Percentiles rank a stretch among this genome's conserved stretches.
phyloP scores from a whole-genome alignment of 2,329 filamentous ascomycete genomes.

The Monilinia fructicola region DNA sequence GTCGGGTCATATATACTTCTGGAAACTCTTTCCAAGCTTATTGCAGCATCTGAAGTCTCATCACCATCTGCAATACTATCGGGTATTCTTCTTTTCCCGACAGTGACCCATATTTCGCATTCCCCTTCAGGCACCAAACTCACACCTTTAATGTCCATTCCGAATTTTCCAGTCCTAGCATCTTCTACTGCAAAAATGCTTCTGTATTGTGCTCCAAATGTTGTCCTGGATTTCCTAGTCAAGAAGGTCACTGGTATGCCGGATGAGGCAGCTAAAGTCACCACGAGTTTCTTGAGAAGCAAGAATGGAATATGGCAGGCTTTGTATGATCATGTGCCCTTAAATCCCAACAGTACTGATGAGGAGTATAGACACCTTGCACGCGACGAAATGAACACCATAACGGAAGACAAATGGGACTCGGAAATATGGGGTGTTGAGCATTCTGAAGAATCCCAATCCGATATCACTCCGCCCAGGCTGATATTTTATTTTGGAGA shows the following conservation, averaged over 20 bases:
- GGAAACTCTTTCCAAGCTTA: slow-evolving; percentile 57
- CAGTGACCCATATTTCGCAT: slow-evolving; percentile 67
- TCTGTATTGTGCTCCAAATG: slow-evolving; percentile 46
- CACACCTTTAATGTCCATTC: slow-evolving; percentile 44
- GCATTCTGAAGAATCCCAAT: slow-evolving; percentile 34
- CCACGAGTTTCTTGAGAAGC: slow-evolving; percentile 55
- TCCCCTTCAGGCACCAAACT: slow-evolving; percentile 60
- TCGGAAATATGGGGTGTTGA: slow-evolving; percentile 57
- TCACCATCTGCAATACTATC: slow-evolving; percentile 34
- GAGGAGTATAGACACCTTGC: slow-evolving; percentile 47
- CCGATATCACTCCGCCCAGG: slow-evolving; percentile 42
- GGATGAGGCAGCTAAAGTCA: slow-evolving; percentile 49
- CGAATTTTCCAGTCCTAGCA: slow-evolving; percentile 34
- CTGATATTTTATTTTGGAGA: slow-evolving; percentile 61
- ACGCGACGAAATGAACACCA: slow-evolving; percentile 58
- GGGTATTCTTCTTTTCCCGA: slow-evolving; percentile 71
- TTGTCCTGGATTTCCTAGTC: slow-evolving; percentile 47
- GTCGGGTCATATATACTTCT: slow-evolving; percentile 66
- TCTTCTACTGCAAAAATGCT: slow-evolving; percentile 38
- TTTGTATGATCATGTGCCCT: slow-evolving; percentile 39
- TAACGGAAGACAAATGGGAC: slow-evolving; percentile 59
- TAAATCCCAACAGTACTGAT: slow-evolving; percentile 18
- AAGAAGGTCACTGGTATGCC: slow-evolving; percentile 50
- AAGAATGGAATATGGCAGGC: slow-evolving; percentile 60
- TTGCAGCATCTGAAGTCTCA: slow-evolving; percentile 22